Evolutionary conservation across 2,329 filamentous ascomycete species (phyloP), one percentile per base, ranked within the genome.

Genomic region (Colletotrichum higginsianum): DNA sequence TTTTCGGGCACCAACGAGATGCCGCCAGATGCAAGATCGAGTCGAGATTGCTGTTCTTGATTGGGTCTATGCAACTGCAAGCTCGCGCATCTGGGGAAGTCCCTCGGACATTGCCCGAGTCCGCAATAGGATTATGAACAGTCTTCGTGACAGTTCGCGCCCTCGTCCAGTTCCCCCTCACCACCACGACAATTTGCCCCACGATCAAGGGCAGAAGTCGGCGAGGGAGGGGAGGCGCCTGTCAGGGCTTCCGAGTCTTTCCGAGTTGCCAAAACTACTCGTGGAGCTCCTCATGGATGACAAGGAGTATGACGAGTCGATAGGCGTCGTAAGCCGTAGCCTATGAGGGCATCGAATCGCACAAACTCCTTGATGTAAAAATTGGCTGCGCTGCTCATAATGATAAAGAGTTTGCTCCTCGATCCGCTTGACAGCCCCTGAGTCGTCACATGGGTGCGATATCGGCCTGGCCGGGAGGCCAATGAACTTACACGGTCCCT

Each of bases 91-190:
- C 47, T 63, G 60, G 65, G 50, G 65, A 58, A 53, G 56, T 26
- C 23, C 18, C 23, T 72, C 69, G 69, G 69, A 64, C 65, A 72
- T 72, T 69, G 60, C 35, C 69, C 69, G 69, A 63, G 53, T 64
- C 58, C 58, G 40, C 53, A n/a, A 58, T 55, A 30, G 47, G 53
- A 69, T 64, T 38, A 53, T 57, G 40, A 18, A 71, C 47, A 40
- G 26, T 35, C 38, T 30, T 64, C 53, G 47, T 63, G 47, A 64
- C 53, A 42, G 53, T 72, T 69, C 65, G 55, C 46, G 55, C 46
- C 50, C 61, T 70, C 67, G 26, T 49, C 38, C 47, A 66, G 47
- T 66, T 70, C 67, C 40, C 47, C 67, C 61, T 66, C 57, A 64
- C 61, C 42, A 68, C 50, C 6, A 63, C 47, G 26, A 38, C 21